Base-by-base conservation (phyloP, 2,329 filamentous ascomycete species). In the Neoarthrinium moseri region DNA sequence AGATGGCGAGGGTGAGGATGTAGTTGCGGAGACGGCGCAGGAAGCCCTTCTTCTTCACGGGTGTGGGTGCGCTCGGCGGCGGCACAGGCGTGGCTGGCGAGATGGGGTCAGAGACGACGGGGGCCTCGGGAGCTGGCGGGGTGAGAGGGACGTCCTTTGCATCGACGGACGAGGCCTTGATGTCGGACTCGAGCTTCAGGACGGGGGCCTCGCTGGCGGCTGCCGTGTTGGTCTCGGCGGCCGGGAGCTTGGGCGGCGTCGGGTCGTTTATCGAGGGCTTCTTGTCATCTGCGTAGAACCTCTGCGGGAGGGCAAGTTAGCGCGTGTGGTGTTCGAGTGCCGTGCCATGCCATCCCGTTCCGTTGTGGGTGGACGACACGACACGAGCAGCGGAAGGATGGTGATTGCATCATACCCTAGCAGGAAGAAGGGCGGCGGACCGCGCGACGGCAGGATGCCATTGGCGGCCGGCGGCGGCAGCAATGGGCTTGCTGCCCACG, bases 11-110 rank as follows among this genome's bases (percentile, higher is more conserved):
- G 45, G 87, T 88, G 54, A 91, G 71, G 47, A 96, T 71, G 63
- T 91, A 86, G 63, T 86, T 86, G 58, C 89, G 80, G 63, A 96
- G 81, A 48, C 87, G 82, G 52, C 88, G 80, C 65, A 82, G 77
- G 67, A 83, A 75, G 63, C 83, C 74, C 81, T 87, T 74, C 78
- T 82, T 72, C 73, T 75, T 67, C 60, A 73, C 57, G 57, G 70
- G 53, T 67, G 67, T 13, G 70, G 53, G 26, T 58, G 62, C 44
- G 54, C 6, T 13, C 13, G 57, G 64, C 48, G 60, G 58, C 34
- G 62, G 68, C 50, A 68, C 58, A 17, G 69, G 60, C 0, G 67
- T 60, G 7, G 65, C 68, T 51, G 62, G 65, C 47, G 68, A 61
- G 23, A 53, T 46, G 51, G 60, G 66, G 30, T 60, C 60, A 50